Evolutionary conservation across 2,329 filamentous ascomycete genomes (phyloP).

Genomic region (Penicillium polonicum): DNA sequence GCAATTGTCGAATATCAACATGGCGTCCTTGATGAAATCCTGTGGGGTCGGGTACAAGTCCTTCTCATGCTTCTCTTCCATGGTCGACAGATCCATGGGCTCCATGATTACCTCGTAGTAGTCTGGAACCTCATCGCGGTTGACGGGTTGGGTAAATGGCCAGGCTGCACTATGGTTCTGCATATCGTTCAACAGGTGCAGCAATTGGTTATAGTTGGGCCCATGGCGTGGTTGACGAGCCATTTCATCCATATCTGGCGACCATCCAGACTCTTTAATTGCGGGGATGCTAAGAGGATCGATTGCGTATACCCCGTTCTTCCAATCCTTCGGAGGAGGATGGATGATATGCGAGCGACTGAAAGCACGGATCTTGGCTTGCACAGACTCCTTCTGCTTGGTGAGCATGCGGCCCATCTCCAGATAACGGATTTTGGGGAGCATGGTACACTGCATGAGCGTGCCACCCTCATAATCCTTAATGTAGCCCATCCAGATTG

Average conservation of each 20-base stretch:
- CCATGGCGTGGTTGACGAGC: slow-evolving; percentile 92
- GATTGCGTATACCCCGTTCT: slow-evolving; percentile 69
- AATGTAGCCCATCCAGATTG: slow-evolving; percentile 98
- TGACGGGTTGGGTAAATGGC: slow-evolving; percentile 93
- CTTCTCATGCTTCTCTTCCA: slow-evolving; percentile 93
- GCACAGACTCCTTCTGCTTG: slow-evolving; percentile 94
- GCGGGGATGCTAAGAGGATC: slow-evolving; percentile 84
- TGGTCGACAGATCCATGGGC: slow-evolving; percentile 93
- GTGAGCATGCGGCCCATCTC: slow-evolving; percentile 90
- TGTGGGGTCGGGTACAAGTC: slow-evolving; percentile 89
- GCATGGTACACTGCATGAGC: slow-evolving; percentile 99
- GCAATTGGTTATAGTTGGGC: slow-evolving; percentile 90
- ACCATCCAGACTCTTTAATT: slow-evolving; percentile 92
- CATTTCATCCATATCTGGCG: slow-evolving; percentile 94
- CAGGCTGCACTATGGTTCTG: slow-evolving; percentile 91
- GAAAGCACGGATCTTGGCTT: slow-evolving; percentile 90
- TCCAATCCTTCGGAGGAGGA: slow-evolving; percentile 81
- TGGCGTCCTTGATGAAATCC: slow-evolving; percentile 86
- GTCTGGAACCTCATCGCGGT: slow-evolving; percentile 93
- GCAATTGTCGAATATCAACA: slow-evolving; percentile 91
- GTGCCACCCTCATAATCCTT: slow-evolving; percentile 99
- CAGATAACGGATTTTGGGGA: slow-evolving; percentile 90
- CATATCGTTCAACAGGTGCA: slow-evolving; percentile 89
- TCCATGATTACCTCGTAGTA: slow-evolving; percentile 99
- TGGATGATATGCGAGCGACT: slow-evolving; percentile 87